phyloP scores from a whole-genome alignment of 75 land plant species.

The Picea glauca region DNA sequence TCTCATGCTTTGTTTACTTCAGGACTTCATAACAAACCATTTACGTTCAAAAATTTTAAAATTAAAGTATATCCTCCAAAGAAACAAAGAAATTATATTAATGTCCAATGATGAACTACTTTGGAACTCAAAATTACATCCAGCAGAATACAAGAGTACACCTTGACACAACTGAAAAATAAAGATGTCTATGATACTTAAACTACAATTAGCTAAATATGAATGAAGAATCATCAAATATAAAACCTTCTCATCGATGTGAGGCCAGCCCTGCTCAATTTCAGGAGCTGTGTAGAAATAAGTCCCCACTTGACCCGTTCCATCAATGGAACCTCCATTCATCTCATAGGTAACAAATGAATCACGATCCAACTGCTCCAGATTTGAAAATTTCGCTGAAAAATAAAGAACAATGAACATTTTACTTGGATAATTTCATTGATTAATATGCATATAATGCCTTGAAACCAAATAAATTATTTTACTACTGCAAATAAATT shows the following conservation, averaged over 20 bases:
- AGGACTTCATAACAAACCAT: no score
- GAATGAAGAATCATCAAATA: background rate
- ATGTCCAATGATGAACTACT: no score
- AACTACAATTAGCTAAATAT: background rate
- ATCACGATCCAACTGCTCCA: conserved; percentile 88
- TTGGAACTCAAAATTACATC: no score
- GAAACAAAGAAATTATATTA: no score
- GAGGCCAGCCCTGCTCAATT: conserved; percentile 94
- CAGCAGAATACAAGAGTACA: background rate
- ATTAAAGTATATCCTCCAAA: no score
- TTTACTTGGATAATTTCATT: background rate
- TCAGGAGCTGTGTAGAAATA: conserved; percentile 99
- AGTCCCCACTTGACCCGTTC: conserved; percentile 98
- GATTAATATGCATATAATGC: background rate
- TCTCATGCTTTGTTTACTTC: no score
- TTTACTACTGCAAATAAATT: background rate
- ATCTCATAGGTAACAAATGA: conserved; percentile 35
- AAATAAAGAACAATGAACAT: conserved; percentile 11
- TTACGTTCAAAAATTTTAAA: no score
- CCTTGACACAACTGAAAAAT: background rate
- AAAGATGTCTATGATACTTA: background rate
- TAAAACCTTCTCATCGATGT: conserved; percentile 91
- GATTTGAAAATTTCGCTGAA: conserved; percentile 91
- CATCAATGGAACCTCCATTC: conserved; percentile 72
- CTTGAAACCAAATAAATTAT: background rate